Percentiles rank a stretch among this genome's conserved stretches.
Evolutionary conservation across 768 basidiomycete species (phyloP).

Genomic region (Multifurca ochricompacta): DNA sequence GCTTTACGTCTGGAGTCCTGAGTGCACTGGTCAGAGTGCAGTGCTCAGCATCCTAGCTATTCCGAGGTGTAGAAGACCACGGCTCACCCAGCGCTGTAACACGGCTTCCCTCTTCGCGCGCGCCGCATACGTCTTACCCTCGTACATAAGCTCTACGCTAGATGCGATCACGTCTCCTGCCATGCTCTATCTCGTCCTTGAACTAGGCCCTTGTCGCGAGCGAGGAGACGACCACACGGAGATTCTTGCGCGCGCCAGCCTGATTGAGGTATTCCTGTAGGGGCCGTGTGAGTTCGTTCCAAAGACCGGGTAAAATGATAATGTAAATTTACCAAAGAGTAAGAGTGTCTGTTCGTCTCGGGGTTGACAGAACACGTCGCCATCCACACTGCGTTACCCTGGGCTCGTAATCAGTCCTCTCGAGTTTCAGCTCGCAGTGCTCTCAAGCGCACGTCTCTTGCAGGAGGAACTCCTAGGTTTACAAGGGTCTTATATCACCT

Average conservation of each 20-base stretch:
- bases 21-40: conserved; percentile 27
- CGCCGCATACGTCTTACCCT: conserved; percentile 26
- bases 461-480: conserved; percentile 6
- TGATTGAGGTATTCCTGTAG: conserved; percentile 11
- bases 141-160: conserved; percentile 31
- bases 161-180: conserved; percentile 24
- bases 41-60: background rate
- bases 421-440: background rate
- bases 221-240: conserved; percentile 17
- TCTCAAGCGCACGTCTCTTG: background rate
- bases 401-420: background rate
- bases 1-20: conserved; percentile 28
- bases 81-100: conserved; percentile 36
- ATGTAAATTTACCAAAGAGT: conserved; percentile 5
- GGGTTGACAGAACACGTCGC: conserved; percentile 12
- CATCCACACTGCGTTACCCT: conserved; percentile 15
- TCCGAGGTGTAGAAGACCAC: background rate
- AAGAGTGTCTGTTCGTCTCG: conserved; percentile 10
- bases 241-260: conserved; percentile 6
- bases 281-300: background rate
- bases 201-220: conserved; percentile 16
- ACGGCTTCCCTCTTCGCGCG: conserved; percentile 36
- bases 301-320: background rate
- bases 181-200: conserved; percentile 9
- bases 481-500: conserved; percentile 4